Base-by-base conservation (phyloP, 257 asterid genomes). In the Misopates orontium region DNA sequence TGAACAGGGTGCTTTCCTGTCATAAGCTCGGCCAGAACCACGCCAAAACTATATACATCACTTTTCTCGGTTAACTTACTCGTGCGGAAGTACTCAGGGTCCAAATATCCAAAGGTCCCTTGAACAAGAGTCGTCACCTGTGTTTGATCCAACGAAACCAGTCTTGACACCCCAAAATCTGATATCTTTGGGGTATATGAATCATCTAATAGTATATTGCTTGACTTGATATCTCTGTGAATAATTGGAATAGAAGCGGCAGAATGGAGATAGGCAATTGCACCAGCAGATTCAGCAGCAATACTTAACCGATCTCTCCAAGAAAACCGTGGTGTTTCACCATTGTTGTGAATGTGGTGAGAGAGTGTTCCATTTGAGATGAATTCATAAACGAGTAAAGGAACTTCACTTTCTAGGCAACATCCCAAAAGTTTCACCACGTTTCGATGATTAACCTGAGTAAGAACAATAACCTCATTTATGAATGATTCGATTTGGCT, bases 11-110 rank as follows among this genome's bases (percentile, higher is more conserved):
- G 73, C 69, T 51, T 73, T 2, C 79, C 79, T 0, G 82, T 78
- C 76, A 78, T 61, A 60, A 78, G 82, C 63, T 78, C 82, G 0
- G 82, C 82, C 8, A 78, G 64, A 22, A 77, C 82, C 3, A 77
- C 82, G 0, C 82, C 82, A 56, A 77, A 77, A 41, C 79, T 77
- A 47, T 77, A 73, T 0, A 77, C 79, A 9, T 73, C 79, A 10
- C 79, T 73, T 40, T 77, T 73, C 20, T 69, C 82, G 0, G 82
- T 73, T 36, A 73, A 13, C 25, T 69, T 68, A 5, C 79, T 67
- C 0, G 82, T 78, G 7, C 49, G 77, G 18, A 78, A 73, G 28
- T 71, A 73, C 62, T 73, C 79, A 0, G 82, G 82, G 14, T 78
- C 82, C 71, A 78, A 63, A 19, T 78, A 78, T 1, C 82, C 79